Base-by-base conservation (phyloP, 75 land plant genomes). In the Chamaecyparis obtusa region DNA sequence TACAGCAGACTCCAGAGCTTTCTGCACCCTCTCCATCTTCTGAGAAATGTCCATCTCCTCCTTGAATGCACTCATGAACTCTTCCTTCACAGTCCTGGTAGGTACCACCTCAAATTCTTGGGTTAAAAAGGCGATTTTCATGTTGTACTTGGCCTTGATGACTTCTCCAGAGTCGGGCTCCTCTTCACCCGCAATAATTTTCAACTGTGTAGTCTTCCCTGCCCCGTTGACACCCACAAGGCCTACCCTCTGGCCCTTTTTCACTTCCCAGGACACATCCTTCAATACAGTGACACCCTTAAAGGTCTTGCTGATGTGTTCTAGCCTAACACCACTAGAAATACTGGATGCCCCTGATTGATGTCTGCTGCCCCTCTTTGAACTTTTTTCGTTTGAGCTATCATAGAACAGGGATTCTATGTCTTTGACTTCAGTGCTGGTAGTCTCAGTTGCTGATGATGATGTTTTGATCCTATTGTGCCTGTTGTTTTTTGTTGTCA, bases 201-300 rank as follows among this genome's bases (percentile, higher is more conserved):
- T 93, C 94, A 97, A 49, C 85, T 97, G 99, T 14, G 99, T 97
- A 21, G 98, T 97, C 87, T 97, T 97, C 56, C 99, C 99, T 1
- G 99, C 96, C 4, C 99, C 99, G 89, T 97, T 97, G 3, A 97
- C 94, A 3, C 99, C 99, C 41, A 97, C 99, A 0, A 97, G 88
- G 14, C 99, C 99, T 13, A 97, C 99, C 76, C 93, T 96, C 83
- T 97, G 98, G 37, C 98, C 97, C 81, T 92, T 95, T 86, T 97
- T 97, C 74, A 97, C 99, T 67, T 95, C 99, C 99, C 99, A 97
- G 56, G 86, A 94, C 17, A 97, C 95, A 79, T 97, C 92, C 89
- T 94, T 96, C 85, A 97, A 84, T 32, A 97, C 87, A 21, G 95
- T 93, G 43, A 90, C 94, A 0, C 95, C 97, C 82, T 97, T 96